Conservation (phyloP, 1,284 basidiomycete species). For the Peniophora sp. region DNA sequence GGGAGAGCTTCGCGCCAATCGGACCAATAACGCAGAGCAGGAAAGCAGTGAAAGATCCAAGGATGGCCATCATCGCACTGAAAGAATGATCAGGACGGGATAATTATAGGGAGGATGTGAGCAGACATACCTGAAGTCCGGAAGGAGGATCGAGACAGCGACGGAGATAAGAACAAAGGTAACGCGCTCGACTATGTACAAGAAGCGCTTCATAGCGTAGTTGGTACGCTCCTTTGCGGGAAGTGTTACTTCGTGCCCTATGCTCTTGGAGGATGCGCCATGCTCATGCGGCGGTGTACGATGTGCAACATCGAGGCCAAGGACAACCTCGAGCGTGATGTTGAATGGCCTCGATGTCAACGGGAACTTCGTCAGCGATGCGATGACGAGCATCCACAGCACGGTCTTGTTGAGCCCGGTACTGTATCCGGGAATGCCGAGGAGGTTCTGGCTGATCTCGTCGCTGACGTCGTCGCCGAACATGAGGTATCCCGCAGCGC, state of each 20-base stretch:
- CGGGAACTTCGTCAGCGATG: conserved; percentile 86
- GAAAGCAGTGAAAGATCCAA: conserved; percentile 85
- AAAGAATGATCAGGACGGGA: no score
- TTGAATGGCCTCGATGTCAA: conserved; percentile 81
- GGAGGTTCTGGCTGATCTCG: conserved; percentile 86
- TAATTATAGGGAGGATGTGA: no score
- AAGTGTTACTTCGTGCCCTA: no score
- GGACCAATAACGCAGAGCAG: conserved; percentile 79
- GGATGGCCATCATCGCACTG: conserved; percentile 80
- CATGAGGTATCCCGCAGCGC: conserved; percentile 87
- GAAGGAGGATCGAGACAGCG: conserved; percentile 68
- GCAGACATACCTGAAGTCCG: conserved; percentile 53
- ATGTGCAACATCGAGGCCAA: conserved; percentile 49
- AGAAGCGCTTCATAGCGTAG: conserved; percentile 29
- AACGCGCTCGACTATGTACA: conserved; percentile 53
- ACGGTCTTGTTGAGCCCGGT: conserved; percentile 66
- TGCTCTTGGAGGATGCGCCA: no score
- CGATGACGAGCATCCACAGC: conserved; percentile 87
- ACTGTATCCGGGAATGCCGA: conserved; percentile 73
- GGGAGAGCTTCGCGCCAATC: conserved; percentile 53
- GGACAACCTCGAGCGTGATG: conserved; percentile 67
- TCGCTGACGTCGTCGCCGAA: conserved; percentile 79
- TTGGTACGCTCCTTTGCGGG: conserved; percentile 4
- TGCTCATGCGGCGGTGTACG: conserved; percentile 11
- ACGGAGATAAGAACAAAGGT: conserved; percentile 55